Conservation (phyloP, 495 filamentous ascomycete species). For the Cenococcum geophilum region DNA sequence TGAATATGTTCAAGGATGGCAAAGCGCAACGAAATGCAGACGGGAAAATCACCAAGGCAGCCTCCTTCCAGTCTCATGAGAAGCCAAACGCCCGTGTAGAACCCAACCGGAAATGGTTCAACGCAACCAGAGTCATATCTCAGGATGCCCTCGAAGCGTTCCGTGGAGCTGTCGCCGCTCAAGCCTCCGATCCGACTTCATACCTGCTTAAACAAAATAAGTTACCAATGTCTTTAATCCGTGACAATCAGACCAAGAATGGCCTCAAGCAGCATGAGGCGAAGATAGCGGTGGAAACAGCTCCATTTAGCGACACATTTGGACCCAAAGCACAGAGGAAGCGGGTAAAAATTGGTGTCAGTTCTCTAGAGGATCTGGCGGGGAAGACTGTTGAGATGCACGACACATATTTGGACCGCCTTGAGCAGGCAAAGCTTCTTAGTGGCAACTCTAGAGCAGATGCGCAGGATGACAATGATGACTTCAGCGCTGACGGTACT, state of each 20-base stretch:
- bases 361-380: constrained; percentile 73
- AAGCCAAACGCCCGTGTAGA: constrained; percentile 82
- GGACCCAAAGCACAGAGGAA: constrained; percentile 92
- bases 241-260: constrained; percentile 60
- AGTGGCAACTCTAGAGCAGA: constrained; percentile 61
- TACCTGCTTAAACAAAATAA: constrained; percentile 93
- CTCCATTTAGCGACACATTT: constrained; percentile 83
- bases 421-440: constrained; percentile 64
- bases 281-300: constrained; percentile 85
- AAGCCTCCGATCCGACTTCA: constrained; percentile 82
- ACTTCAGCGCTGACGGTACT: constrained; percentile 47
- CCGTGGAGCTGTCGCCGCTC: constrained; percentile 85
- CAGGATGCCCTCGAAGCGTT: constrained; percentile 72
- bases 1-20: constrained; percentile 85
- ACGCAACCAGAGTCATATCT: constrained; percentile 63
- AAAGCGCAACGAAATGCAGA: constrained; percentile 66
- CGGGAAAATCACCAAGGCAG: constrained; percentile 75
- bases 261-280: constrained; percentile 87
- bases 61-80: constrained; percentile 72
- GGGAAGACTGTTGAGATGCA: constrained; percentile 70
- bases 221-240: constrained; percentile 75
- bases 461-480: constrained; percentile 33
- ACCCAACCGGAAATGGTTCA: constrained; percentile 86
- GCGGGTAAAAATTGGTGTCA: constrained; percentile 77
- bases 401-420: constrained; percentile 68